These are phyloP conservation scores for Echinochloa phyllopogon DNA, from an alignment of 176 grass and related monocot species.

Conservation along the genomic window DNA sequence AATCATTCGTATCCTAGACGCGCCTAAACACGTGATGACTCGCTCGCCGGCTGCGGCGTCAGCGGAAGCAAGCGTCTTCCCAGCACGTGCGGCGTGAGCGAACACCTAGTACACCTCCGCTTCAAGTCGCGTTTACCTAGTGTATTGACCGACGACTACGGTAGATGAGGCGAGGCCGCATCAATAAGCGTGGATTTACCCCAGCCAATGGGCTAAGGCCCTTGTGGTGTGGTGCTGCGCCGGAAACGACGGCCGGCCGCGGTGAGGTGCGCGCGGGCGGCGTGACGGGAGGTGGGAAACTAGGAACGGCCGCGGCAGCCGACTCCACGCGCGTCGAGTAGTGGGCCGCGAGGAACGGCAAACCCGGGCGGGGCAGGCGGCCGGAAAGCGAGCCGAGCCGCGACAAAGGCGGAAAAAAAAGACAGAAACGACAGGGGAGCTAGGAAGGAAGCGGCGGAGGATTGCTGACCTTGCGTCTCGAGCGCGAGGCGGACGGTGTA, in stretches of 20 bases:
- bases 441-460: neutral
- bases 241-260: too few species aligned
- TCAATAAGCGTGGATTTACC: neutral
- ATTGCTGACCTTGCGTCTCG: constrained; percentile 75
- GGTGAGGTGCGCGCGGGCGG: neutral
- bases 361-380: too few species aligned
- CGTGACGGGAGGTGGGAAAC: neutral
- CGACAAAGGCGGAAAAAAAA: neutral
- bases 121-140: neutral
- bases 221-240: too few species aligned
- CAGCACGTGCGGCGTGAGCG: neutral
- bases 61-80: neutral
- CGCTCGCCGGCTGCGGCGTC: neutral
- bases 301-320: too few species aligned
- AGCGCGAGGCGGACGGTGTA: constrained; percentile 95
- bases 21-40: neutral
- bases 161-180: too few species aligned
- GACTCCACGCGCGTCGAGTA: too few species aligned
- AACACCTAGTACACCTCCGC: neutral
- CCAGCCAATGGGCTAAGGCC: neutral
- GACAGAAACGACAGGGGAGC: neutral
- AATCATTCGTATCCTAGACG: neutral
- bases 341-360: too few species aligned
- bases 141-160: neutral
- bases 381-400: neutral